Percentiles rank a stretch among this genome's conserved stretches.
phyloP scores from a whole-genome alignment of 768 basidiomycete species.

The Lentinula aciculospora region DNA sequence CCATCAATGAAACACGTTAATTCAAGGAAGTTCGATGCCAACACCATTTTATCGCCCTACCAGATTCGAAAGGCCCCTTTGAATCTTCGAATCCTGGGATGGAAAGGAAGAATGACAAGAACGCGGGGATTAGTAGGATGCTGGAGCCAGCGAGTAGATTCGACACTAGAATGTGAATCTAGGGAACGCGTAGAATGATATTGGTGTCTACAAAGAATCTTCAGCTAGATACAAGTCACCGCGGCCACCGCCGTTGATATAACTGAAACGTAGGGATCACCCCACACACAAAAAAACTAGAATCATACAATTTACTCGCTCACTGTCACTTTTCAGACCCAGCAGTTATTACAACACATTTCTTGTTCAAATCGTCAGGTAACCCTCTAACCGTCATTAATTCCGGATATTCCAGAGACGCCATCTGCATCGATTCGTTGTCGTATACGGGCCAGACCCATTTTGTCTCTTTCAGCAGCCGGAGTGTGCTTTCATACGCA shows the following conservation, averaged over 20 bases:
- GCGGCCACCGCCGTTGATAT: not conserved
- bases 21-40: not conserved
- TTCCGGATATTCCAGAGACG: conserved; percentile 1
- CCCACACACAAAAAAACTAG: not conserved
- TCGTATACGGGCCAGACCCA: conserved; percentile 5
- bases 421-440: not conserved
- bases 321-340: not conserved
- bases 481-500: not conserved
- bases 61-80: not conserved
- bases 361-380: conserved; percentile 1
- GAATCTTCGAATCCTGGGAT: not conserved
- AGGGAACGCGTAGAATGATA: not conserved
- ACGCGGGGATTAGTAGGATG: not conserved
- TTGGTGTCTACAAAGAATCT: not conserved
- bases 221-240: not conserved
- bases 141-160: not conserved
- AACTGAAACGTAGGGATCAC: not conserved
- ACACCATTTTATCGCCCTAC: not conserved
- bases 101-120: not conserved
- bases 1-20: not conserved
- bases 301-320: not conserved
- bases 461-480: not conserved
- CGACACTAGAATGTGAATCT: not conserved
- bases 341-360: conserved; percentile 3
- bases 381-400: not conserved